Evolutionary conservation across 192 early-diverging fungal genomes (phyloP).

Genomic region (Entomortierella chlamydospora): DNA sequence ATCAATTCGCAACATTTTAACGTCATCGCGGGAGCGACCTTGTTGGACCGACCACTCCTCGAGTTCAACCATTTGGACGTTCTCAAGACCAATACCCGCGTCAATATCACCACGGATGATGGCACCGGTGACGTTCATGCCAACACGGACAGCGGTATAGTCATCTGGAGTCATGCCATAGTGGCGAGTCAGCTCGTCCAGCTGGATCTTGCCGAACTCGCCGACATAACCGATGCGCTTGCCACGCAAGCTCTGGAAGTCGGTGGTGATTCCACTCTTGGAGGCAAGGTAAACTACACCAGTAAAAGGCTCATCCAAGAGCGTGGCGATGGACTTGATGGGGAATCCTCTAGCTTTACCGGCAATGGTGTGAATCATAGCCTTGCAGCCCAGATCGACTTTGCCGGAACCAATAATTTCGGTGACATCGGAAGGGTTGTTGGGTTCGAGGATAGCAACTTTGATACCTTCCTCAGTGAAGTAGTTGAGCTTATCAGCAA

Average conservation of each 20-base stretch:
- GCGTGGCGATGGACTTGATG: constrained; percentile 72
- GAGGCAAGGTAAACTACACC: constrained; percentile 69
- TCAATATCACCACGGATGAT: constrained; percentile 69
- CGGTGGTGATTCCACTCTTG: constrained; percentile 63
- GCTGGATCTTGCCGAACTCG: constrained; percentile 73
- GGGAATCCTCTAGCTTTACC: constrained; percentile 71
- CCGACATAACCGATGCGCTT: constrained; percentile 75
- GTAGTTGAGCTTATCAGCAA: constrained; percentile 71
- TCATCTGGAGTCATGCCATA: constrained; percentile 67
- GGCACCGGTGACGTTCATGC: constrained; percentile 74
- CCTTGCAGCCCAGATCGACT: constrained; percentile 72
- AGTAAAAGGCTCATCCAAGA: constrained; percentile 75
- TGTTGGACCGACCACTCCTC: constrained; percentile 68
- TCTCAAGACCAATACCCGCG: constrained; percentile 75
- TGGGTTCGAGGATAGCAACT: constrained; percentile 75
- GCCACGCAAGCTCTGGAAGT: constrained; percentile 64
- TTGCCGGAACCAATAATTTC: constrained; percentile 74
- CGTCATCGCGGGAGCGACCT: constrained; percentile 59
- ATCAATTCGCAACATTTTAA: constrained; percentile 73
- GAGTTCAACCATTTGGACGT: constrained; percentile 71
- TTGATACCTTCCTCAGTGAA: constrained; percentile 69
- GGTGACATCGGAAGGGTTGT: constrained; percentile 73
- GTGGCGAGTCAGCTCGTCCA: constrained; percentile 66
- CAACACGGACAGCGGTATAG: constrained; percentile 71
- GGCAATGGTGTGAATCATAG: constrained; percentile 80